Base-by-base conservation (phyloP, 495 filamentous ascomycete genomes). In the Daldinia concentrica region DNA sequence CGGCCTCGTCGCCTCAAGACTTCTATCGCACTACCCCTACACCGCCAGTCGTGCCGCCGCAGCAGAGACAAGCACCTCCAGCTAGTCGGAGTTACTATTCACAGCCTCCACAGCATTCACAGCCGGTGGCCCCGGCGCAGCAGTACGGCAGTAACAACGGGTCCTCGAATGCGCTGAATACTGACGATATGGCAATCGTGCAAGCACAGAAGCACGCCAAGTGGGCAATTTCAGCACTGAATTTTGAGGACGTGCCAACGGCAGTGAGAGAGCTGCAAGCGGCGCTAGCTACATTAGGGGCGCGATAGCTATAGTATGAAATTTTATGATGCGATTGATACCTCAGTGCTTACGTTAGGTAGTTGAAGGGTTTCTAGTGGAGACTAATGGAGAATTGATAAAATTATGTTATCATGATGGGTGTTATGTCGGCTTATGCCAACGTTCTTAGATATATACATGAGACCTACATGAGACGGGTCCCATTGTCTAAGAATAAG, bases 161-260 rank as follows among this genome's bases (percentile, higher is more conserved):
- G 32, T 37, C 66, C 11, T 54, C 71, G 7, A 67, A 57, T 39
- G 24, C 43, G 52, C 62, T 57, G 19, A 73, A 75, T 50, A 59
- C 84, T 0, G 93, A 98, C 76, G 93, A 97, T 75, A 84, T 88
- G 67, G 83, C 92, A 3, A 92, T 97, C 32, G 75, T 86, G 2
- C 84, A 87, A 66, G 95, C 95, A 9, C 93, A 97, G 77, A 99
- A 98, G 73, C 95, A 97, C 82, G 95, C 95, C 0, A 93, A 91
- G 74, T 99, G 94, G 94, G 96, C 95, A 0, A 94, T 98, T 34
- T 98, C 95, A 22, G 95, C 95, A 5, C 81, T 99, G 58, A 95
- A 97, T 76, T 99, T 98, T 79, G 95, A 99, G 75, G 95, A 99
- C 81, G 91, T 97, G 9, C 82, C 90, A 26, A 99, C 96, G 0